phyloP scores from a whole-genome alignment of 257 asterid species.

The Fraxinus pennsylvanica region DNA sequence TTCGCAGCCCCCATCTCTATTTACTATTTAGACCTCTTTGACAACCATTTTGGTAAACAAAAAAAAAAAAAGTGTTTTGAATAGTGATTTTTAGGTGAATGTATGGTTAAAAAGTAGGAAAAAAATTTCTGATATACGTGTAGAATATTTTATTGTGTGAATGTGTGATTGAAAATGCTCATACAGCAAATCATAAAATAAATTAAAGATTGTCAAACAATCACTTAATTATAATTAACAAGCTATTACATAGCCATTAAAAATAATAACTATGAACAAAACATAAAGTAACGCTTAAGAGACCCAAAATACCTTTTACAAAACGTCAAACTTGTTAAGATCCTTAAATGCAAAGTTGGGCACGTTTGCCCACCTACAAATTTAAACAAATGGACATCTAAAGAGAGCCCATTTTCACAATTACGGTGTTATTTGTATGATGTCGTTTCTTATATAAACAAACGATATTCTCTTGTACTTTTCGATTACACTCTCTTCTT shows the following conservation, averaged over 20 bases:
- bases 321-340: neutral
- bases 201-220: no score
- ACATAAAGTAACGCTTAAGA: neutral
- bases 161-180: no score
- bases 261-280: neutral
- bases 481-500: neutral
- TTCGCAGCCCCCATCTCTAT: no score
- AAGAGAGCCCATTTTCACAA: conserved; percentile 17
- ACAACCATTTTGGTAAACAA: no score
- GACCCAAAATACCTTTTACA: neutral
- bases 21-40: no score
- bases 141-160: no score
- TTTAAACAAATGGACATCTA: conserved; percentile 14
- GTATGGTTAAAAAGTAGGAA: no score
- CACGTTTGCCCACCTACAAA: neutral
- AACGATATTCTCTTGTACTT: neutral
- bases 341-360: neutral
- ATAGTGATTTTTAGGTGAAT: no score
- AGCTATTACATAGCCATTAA: neutral
- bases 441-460: neutral
- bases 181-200: no score
- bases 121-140: no score
- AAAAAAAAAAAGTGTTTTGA: no score
- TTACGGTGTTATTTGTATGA: conserved; percentile 28
- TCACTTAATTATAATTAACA: neutral